Percentiles rank a stretch among this genome's conserved stretches.
Evolutionary conservation across 805 yeast species (phyloP).

Genomic region (Cyberlindnera meyerae): DNA sequence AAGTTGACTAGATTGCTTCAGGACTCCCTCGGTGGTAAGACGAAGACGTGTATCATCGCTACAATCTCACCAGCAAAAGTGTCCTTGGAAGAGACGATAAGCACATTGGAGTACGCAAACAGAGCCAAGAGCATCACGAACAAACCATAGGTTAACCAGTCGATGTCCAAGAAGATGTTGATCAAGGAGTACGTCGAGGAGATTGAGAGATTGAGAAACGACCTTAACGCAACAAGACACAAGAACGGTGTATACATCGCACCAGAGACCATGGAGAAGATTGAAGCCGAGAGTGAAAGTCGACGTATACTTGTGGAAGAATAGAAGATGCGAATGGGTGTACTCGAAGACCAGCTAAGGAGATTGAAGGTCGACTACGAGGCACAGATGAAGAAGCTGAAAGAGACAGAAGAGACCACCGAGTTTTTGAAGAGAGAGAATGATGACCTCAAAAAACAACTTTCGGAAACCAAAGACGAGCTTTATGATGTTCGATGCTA

Average conservation of each 20-base stretch:
- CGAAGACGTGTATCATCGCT: slow-evolving; percentile 78
- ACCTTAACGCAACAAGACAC: slow-evolving; percentile 55
- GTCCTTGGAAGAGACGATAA: slow-evolving; percentile 68
- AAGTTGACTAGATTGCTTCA: slow-evolving; percentile 74
- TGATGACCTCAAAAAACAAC: slow-evolving; percentile 2
- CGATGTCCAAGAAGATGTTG: slow-evolving; percentile 53
- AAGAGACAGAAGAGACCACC: slow-evolving; percentile 12
- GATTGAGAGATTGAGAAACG: slow-evolving; percentile 52
- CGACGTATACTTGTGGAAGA: slow-evolving; percentile 45
- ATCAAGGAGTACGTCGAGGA: slow-evolving; percentile 50
- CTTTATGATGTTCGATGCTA: slow-evolving; percentile 12
- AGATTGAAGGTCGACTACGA: slow-evolving; percentile 38
- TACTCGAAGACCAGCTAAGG: slow-evolving; percentile 43
- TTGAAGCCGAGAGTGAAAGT: slow-evolving; percentile 43
- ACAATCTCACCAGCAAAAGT: slow-evolving; percentile 75
- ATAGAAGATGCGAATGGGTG: slow-evolving; percentile 41
- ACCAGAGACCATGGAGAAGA: slow-evolving; percentile 41
- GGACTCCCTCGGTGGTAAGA: slow-evolving; percentile 79
- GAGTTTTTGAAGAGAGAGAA: slow-evolving; percentile 14
- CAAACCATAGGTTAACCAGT: slow-evolving; percentile 57
- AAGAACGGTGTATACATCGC: slow-evolving; percentile 67
- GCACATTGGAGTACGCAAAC: slow-evolving; percentile 79
- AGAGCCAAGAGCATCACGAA: slow-evolving; percentile 74
- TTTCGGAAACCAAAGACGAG: slow-evolving; percentile 6
- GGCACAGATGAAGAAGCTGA: slow-evolving; percentile 27